Percentiles rank a stretch among this genome's conserved stretches.
Evolutionary conservation across 2,329 filamentous ascomycete genomes (phyloP).

Genomic region (Tolypocladium pustulatum): DNA sequence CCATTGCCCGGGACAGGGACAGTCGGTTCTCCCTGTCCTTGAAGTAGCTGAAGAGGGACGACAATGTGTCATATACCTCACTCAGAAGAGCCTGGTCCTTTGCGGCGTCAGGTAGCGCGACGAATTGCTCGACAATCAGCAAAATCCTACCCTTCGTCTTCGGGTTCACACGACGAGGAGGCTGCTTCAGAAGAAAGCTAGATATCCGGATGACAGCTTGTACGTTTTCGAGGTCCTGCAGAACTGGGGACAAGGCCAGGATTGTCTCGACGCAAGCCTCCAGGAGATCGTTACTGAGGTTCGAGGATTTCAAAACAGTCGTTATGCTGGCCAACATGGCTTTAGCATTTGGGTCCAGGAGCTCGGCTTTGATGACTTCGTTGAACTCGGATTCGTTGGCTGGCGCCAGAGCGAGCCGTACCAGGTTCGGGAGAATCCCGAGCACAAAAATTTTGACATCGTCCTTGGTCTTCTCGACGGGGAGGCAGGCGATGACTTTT

Average conservation of each 20-base stretch:
- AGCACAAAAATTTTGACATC: constrained; percentile 79
- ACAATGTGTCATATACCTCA: constrained; percentile 62
- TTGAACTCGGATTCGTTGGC: constrained; percentile 46
- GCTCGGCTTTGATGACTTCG: constrained; percentile 41
- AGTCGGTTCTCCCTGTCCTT: constrained; percentile 69
- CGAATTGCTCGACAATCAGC: constrained; percentile 69
- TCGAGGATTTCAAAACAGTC: constrained; percentile 49
- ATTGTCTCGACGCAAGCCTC: constrained; percentile 71
- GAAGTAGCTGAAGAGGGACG: constrained; percentile 83
- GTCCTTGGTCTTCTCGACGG: constrained; percentile 65
- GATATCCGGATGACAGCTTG: constrained; percentile 71
- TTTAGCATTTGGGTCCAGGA: constrained; percentile 47
- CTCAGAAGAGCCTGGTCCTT: constrained; percentile 38
- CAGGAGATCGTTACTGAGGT: constrained; percentile 61
- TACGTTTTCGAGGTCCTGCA: constrained; percentile 58
- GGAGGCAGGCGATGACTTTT: constrained; percentile 63
- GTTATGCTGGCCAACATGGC: constrained; percentile 58
- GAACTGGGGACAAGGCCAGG: constrained; percentile 62
- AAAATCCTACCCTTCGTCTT: constrained; percentile 75
- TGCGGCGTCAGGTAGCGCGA: constrained; percentile 46
- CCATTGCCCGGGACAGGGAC: constrained; percentile 62
- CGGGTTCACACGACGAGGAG: constrained; percentile 71
- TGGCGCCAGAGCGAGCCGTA: constrained; percentile 47
- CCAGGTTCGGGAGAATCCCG: constrained; percentile 60
- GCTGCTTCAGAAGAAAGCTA: constrained; percentile 72